These are phyloP conservation scores for Logfia minima DNA, from an alignment of 129 eudicot genomes.

Conservation along the genomic window DNA sequence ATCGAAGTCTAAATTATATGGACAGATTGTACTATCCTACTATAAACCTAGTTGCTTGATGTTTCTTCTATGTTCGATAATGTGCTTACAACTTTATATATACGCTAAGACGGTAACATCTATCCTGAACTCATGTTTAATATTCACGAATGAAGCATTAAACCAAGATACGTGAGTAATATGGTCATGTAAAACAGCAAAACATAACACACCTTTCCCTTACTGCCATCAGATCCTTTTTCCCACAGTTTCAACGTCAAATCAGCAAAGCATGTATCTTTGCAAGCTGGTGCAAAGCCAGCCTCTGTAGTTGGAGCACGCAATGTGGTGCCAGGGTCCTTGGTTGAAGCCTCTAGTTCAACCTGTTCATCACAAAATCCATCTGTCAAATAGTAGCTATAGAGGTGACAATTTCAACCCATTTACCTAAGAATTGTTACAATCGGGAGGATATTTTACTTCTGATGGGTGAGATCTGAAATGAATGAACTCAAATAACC, in stretches of 20 bases:
- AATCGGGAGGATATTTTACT: background rate
- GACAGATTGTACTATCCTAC: background rate
- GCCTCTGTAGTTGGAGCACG: conserved; percentile 90
- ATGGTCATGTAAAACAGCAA: too few species aligned
- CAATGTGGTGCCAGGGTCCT: conserved; percentile 78
- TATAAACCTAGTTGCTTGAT: background rate
- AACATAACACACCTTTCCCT: conserved; percentile 66
- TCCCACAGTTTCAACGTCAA: conserved; percentile 74
- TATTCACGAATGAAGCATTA: background rate
- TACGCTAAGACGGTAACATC: background rate
- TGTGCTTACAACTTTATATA: background rate
- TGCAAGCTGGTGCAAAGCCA: conserved; percentile 90
- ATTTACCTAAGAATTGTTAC: background rate
- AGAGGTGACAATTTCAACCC: background rate
- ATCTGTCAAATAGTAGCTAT: background rate
- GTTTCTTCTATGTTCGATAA: background rate
- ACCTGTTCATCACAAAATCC: conserved; percentile 49
- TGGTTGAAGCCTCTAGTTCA: conserved; percentile 74
- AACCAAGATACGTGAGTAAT: background rate
- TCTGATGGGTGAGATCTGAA: background rate
- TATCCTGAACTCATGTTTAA: background rate
- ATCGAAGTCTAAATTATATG: background rate
- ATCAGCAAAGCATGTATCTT: conserved; percentile 79
- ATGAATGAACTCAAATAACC: background rate
- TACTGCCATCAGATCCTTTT: conserved; percentile 57